A percentile compares a stretch with the other conserved stretches of the same genome.
These are phyloP conservation scores for Malus hybrid DNA, from an alignment of 331 rosid species.

Conservation along the genomic window DNA sequence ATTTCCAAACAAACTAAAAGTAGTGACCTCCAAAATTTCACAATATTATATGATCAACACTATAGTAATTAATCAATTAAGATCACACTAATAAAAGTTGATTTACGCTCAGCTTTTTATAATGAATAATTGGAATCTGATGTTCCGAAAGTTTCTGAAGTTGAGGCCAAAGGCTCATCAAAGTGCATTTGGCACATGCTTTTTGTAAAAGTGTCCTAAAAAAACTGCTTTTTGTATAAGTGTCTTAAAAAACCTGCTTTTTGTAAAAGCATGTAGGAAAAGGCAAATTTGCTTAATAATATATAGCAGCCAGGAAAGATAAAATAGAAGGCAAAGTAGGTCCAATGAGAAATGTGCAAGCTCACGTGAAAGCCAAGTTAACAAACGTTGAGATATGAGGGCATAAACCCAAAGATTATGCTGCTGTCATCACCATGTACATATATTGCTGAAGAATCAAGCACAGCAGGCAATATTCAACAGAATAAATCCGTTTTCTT, in stretches of 20 bases:
- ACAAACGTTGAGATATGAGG: not conserved
- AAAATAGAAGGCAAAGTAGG: not conserved
- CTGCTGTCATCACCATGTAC: not conserved
- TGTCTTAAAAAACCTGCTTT: too few species aligned
- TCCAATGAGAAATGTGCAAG: not conserved
- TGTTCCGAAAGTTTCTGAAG: not conserved
- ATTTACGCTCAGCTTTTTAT: not conserved
- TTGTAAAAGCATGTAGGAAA: not conserved
- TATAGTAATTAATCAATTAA: not conserved
- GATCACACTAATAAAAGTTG: not conserved
- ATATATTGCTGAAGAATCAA: slow-evolving; percentile 11
- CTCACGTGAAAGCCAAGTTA: slow-evolving; percentile 11
- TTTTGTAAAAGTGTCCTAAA: not conserved
- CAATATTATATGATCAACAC: not conserved
- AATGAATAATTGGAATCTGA: not conserved
- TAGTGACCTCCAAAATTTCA: not conserved
- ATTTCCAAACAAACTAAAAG: not conserved
- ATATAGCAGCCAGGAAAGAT: not conserved
- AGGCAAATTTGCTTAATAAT: not conserved
- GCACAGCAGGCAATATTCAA: not conserved
- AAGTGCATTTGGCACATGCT: not conserved
- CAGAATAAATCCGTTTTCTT: not conserved
- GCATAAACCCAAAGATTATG: not conserved
- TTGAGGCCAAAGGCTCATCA: slow-evolving; percentile 3
- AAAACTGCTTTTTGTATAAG: too few species aligned